Conservation (phyloP, 192 early-diverging fungal species). For the Backusella morwellensis region DNA sequence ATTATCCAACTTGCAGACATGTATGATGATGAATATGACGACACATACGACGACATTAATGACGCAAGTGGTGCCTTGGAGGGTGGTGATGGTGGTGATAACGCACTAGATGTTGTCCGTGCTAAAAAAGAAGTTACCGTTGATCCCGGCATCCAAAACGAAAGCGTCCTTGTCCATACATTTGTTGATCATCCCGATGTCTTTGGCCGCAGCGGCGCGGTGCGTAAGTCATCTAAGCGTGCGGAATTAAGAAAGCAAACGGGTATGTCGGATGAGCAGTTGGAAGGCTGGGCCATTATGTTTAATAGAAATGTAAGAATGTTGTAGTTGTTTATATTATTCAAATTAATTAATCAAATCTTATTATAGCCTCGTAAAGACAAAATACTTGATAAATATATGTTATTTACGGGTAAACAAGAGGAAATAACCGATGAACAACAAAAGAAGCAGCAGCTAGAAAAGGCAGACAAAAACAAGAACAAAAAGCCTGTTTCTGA, state of each 20-base stretch:
- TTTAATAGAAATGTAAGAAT: constrained; percentile 72
- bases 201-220: constrained; percentile 58
- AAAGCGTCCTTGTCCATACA: constrained; percentile 59
- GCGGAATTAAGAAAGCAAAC: constrained; percentile 61
- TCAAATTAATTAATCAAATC: not conserved
- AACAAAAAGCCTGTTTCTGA: constrained; percentile 21
- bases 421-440: constrained; percentile 21
- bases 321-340: not conserved
- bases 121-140: constrained; percentile 15
- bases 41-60: constrained; percentile 81
- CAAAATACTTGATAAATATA: constrained; percentile 56
- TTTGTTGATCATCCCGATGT: constrained; percentile 56
- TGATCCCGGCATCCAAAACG: constrained; percentile 61
- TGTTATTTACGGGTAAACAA: constrained; percentile 53
- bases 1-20: constrained; percentile 49
- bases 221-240: constrained; percentile 62
- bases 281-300: constrained; percentile 94
- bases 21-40: constrained; percentile 91
- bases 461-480: not conserved
- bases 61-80: constrained; percentile 58
- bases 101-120: constrained; percentile 25
- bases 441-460: constrained; percentile 4
- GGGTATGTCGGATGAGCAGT: constrained; percentile 83
- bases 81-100: constrained; percentile 52
- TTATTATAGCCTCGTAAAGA: constrained; percentile 63